A percentile compares a stretch with the other conserved stretches of the same genome.
phyloP scores from a whole-genome alignment of 2,329 filamentous ascomycete genomes.

The Tetracladium maxilliforme region DNA sequence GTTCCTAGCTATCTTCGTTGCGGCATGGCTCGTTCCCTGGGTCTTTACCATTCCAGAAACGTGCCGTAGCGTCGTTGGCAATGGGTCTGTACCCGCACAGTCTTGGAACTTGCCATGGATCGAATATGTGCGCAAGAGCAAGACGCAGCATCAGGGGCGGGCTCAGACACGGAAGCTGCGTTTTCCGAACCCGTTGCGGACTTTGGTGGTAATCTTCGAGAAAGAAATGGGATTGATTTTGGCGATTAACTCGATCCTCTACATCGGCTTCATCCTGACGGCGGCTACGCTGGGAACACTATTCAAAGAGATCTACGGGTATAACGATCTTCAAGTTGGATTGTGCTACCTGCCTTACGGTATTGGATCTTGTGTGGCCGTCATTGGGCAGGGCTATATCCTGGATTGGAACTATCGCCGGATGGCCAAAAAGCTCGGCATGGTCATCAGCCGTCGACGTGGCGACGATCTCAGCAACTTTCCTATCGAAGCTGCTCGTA shows the following conservation, averaged over 20 bases:
- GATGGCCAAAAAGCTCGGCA: conserved; percentile 43
- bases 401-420: conserved; percentile 60
- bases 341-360: conserved; percentile 37
- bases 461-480: conserved; percentile 17
- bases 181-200: conserved; percentile 41
- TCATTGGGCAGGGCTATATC: conserved; percentile 31
- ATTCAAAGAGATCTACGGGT: conserved; percentile 38
- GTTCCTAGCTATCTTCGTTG: conserved; percentile 41
- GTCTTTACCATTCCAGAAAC: conserved; percentile 43
- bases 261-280: conserved; percentile 40
- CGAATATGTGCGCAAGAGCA: conserved; percentile 21
- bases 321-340: conserved; percentile 38
- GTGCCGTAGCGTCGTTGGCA: conserved; percentile 42
- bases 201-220: conserved; percentile 35
- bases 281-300: too few relatives aligned
- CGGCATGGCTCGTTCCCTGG: conserved; percentile 35
- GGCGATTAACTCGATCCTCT: conserved; percentile 36
- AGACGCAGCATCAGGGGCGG: conserved; percentile 15
- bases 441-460: conserved; percentile 44
- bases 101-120: conserved; percentile 42
- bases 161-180: conserved; percentile 25
- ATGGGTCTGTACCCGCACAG: conserved; percentile 42
- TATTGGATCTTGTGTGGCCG: conserved; percentile 29
- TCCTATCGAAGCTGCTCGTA: conserved; percentile 22
- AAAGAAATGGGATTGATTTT: conserved; percentile 41